Evolutionary conservation across 441 rosid species (phyloP).

Genomic region (Populus trichocarpa): DNA sequence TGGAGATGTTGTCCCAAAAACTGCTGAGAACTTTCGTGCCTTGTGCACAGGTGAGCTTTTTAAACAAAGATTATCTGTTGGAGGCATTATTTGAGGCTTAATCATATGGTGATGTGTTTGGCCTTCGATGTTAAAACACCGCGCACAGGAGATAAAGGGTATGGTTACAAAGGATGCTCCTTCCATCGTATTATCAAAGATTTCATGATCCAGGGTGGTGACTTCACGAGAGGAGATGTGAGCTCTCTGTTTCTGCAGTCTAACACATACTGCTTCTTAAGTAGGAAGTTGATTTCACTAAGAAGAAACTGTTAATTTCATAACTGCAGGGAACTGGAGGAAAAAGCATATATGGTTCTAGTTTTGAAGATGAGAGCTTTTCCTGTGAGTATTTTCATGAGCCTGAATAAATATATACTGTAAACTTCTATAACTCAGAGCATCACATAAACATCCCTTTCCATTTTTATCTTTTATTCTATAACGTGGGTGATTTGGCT

Average conservation of each 20-base stretch:
- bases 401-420: background rate
- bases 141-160: conserved; percentile 84
- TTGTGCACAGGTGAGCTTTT: conserved; percentile 73
- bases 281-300: background rate
- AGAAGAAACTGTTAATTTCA: background rate
- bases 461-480: background rate
- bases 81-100: background rate
- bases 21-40: conserved; percentile 91
- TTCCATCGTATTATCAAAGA: conserved; percentile 93
- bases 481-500: background rate
- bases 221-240: conserved; percentile 88
- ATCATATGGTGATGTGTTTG: background rate
- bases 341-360: conserved; percentile 81
- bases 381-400: conserved; percentile 52
- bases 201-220: conserved; percentile 99
- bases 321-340: conserved; percentile 97
- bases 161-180: conserved; percentile 74
- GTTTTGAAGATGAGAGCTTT: conserved; percentile 87
- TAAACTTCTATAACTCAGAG: background rate
- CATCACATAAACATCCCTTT: background rate
- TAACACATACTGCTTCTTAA: background rate
- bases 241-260: conserved; percentile 24
- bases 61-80: background rate
- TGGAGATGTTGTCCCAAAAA: conserved; percentile 91
- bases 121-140: conserved; percentile 1